Conservation (phyloP, 148 eudicot genomes). For the Vaccinium darrowii region DNA sequence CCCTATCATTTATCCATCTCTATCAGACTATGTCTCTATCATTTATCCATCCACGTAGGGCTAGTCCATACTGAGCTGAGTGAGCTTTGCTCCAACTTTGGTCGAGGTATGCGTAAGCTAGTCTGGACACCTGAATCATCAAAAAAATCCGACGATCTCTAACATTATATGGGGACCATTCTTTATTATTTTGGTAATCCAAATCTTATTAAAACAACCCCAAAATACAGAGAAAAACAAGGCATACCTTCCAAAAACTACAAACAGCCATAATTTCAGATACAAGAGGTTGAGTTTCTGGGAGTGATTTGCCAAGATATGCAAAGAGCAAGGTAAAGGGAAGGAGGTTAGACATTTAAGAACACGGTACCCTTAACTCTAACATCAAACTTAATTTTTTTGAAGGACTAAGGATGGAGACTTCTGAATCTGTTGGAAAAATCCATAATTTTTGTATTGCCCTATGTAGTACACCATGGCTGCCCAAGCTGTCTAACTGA, state of each 20-base stretch:
- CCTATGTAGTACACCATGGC: too few species aligned
- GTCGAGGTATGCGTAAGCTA: too few species aligned
- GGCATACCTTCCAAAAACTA: neutral
- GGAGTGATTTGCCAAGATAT: neutral
- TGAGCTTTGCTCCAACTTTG: neutral
- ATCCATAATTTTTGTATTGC: too few species aligned
- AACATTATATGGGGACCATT: too few species aligned
- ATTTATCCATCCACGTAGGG: neutral
- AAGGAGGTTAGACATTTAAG: neutral
- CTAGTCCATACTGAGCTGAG: neutral
- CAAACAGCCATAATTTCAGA: neutral
- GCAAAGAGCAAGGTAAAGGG: neutral
- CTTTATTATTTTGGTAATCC: too few species aligned
- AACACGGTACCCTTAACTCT: neutral
- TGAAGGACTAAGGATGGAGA: neutral
- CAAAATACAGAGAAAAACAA: too few species aligned
- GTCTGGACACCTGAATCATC: too few species aligned
- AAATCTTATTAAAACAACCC: too few species aligned
- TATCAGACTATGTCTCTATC: neutral
- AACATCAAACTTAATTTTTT: neutral
- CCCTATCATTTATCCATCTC: neutral
- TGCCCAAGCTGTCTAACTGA: too few species aligned
- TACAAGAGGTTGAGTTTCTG: neutral
- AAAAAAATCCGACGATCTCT: too few species aligned
- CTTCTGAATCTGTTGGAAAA: neutral